Percentiles rank a stretch among this genome's conserved stretches.
These are phyloP conservation scores for Sporobolomyces pararoseus DNA, from an alignment of 768 basidiomycete species.

Conservation along the genomic window DNA sequence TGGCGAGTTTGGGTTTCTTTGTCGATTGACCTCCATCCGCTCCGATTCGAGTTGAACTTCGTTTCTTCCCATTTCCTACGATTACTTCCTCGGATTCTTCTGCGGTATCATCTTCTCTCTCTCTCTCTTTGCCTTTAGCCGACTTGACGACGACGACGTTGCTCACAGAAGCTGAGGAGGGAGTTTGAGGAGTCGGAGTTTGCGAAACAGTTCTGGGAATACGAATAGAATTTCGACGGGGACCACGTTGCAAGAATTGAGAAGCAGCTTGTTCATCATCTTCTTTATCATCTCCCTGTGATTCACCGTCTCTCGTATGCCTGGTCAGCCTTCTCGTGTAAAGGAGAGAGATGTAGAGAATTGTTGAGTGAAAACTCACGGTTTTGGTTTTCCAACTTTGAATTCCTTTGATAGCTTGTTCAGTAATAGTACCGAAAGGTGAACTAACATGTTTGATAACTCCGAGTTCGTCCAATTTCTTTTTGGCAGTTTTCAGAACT, in stretches of 20 bases:
- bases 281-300: not conserved
- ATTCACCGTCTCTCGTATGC: too few species aligned
- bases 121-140: not conserved
- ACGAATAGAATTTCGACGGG: too few species aligned
- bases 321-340: too few species aligned
- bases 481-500: not conserved
- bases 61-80: not conserved
- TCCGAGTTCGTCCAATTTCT: not conserved
- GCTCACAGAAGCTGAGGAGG: too few species aligned
- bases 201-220: too few species aligned
- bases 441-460: not conserved
- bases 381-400: not conserved
- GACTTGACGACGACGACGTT: not conserved
- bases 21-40: not conserved
- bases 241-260: not conserved
- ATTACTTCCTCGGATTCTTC: not conserved
- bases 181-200: too few species aligned
- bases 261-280: constrained; percentile 9
- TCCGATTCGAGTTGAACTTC: not conserved
- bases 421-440: not conserved
- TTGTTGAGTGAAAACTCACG: not conserved
- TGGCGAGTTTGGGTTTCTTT: not conserved
- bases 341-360: not conserved
- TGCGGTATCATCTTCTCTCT: not conserved
- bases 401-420: not conserved